A percentile compares a stretch with the other conserved stretches of the same genome.
Evolutionary conservation across 768 basidiomycete species (phyloP).

Genomic region (Pholiota conissans): DNA sequence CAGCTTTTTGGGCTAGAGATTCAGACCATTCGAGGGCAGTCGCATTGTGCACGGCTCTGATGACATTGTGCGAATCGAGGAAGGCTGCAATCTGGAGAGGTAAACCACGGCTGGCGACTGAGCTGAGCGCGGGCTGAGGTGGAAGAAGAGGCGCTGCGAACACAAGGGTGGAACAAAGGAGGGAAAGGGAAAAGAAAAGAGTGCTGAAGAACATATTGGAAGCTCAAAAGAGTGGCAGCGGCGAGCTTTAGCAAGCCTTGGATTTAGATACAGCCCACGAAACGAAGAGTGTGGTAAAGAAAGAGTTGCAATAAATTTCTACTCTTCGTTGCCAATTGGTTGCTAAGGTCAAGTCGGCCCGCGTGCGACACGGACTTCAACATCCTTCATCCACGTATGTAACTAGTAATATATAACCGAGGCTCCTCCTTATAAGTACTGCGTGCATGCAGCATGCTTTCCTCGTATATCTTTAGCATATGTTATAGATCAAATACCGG

Average conservation of each 20-base stretch:
- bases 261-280: conserved; percentile 2
- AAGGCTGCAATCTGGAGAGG: conserved; percentile 30
- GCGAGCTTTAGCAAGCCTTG: conserved; percentile 31
- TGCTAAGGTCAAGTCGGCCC: background rate
- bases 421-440: too few relatives aligned
- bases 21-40: conserved; percentile 48
- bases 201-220: conserved; percentile 28
- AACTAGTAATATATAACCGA: background rate
- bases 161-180: conserved; percentile 17
- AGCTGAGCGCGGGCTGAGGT: conserved; percentile 11
- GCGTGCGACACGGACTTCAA: background rate
- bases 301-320: conserved; percentile 11
- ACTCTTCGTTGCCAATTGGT: background rate
- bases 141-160: conserved; percentile 15
- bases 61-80: conserved; percentile 47
- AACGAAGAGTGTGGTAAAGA: conserved; percentile 14
- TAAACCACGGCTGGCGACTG: conserved; percentile 23
- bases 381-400: background rate
- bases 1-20: conserved; percentile 45
- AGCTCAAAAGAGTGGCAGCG: conserved; percentile 35
- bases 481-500: too few relatives aligned
- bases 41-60: conserved; percentile 44
- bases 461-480: too few relatives aligned
- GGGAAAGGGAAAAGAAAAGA: conserved; percentile 25
- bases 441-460: too few relatives aligned